A percentile compares a stretch with the other conserved stretches of the same genome.
Conservation (phyloP, 331 rosid genomes). For the Erythrophleum ivorense region DNA sequence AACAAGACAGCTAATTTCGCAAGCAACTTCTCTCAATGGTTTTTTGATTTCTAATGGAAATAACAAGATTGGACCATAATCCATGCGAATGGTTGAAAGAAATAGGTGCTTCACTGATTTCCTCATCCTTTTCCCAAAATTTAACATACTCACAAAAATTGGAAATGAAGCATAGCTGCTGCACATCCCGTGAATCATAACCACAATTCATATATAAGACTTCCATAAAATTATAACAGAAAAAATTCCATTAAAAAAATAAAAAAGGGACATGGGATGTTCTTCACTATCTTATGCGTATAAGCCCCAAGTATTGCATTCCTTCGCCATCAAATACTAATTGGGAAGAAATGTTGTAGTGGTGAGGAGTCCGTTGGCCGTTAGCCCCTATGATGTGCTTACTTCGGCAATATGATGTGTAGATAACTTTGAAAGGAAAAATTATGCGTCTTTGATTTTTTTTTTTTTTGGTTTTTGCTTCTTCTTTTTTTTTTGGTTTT, state of each 20-base stretch:
- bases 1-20: background rate
- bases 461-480: too few relatives aligned
- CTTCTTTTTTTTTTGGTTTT: too few relatives aligned
- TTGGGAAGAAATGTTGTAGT: too few relatives aligned
- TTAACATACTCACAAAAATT: background rate
- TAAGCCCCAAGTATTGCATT: background rate
- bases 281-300: background rate
- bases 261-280: background rate
- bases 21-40: background rate
- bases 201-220: background rate
- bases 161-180: background rate
- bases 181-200: background rate
- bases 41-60: constrained; percentile 1
- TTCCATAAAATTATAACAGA: background rate
- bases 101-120: background rate
- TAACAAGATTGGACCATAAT: background rate
- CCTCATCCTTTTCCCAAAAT: background rate
- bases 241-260: background rate
- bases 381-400: background rate
- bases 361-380: background rate
- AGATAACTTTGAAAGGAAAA: background rate
- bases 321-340: too few relatives aligned
- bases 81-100: background rate
- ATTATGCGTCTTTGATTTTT: background rate
- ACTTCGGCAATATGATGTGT: background rate